A percentile compares a stretch with the other conserved stretches of the same genome.
phyloP scores from a whole-genome alignment of 208 protist species.

The Porcisia deanei region DNA sequence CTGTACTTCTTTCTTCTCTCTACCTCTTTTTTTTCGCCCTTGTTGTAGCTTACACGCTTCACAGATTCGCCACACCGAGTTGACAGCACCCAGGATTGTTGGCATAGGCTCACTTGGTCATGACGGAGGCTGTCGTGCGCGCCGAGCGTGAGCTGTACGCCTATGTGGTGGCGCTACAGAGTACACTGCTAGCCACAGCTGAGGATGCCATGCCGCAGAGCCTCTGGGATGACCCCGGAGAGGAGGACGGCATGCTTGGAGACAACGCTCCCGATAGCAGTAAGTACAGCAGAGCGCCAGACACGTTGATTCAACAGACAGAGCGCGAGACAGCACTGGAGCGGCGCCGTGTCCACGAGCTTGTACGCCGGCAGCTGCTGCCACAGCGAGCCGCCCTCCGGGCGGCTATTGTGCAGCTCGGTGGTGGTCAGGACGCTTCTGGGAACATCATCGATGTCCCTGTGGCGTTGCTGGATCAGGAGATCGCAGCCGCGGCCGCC shows the following conservation, averaged over 20 bases:
- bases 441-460: conserved; percentile 60
- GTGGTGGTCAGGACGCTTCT: conserved; percentile 36
- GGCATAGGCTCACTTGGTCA: conserved; percentile 16
- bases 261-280: background rate
- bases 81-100: background rate
- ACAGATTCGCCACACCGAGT: background rate
- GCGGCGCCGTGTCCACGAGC: conserved; percentile 40
- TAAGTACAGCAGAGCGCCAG: conserved; percentile 29
- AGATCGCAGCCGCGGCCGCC: conserved; percentile 53
- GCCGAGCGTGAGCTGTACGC: conserved; percentile 64
- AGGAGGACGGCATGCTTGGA: background rate
- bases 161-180: conserved; percentile 62
- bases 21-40: background rate
- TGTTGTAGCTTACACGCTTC: background rate
- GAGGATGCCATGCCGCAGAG: conserved; percentile 79
- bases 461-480: conserved; percentile 52
- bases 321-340: conserved; percentile 70
- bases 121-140: conserved; percentile 65
- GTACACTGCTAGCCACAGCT: conserved; percentile 38
- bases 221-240: conserved; percentile 22
- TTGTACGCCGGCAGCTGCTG: conserved; percentile 32
- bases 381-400: conserved; percentile 45
- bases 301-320: conserved; percentile 67
- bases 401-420: conserved; percentile 42
- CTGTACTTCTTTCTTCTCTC: background rate